Conservation (phyloP, 768 basidiomycete species). For the Suillus tomentosus region DNA sequence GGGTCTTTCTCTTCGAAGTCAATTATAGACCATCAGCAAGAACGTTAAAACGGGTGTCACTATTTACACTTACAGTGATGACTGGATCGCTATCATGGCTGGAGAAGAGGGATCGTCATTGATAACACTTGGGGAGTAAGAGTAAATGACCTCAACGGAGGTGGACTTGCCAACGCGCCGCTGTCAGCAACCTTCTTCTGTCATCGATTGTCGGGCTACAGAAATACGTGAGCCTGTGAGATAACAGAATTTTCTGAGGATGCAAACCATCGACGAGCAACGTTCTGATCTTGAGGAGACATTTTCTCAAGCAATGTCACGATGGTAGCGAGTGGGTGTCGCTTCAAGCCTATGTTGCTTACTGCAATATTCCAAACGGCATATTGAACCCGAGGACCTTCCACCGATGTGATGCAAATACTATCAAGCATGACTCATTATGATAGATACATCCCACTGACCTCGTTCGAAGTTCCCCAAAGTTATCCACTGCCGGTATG, state of each 20-base stretch:
- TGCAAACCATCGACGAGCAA: slow-evolving; percentile 71
- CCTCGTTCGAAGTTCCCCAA: slow-evolving; percentile 67
- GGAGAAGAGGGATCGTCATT: slow-evolving; percentile 41
- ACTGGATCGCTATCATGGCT: slow-evolving; percentile 44
- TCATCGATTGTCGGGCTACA: too few relatives aligned
- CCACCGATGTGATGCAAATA: slow-evolving; percentile 70
- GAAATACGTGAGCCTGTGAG: too few relatives aligned
- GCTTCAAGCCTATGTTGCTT: slow-evolving; percentile 65
- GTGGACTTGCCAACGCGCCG: too few relatives aligned
- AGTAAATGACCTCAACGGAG: too few relatives aligned
- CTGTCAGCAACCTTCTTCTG: too few relatives aligned
- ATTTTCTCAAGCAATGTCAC: slow-evolving; percentile 57
- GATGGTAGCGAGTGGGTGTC: slow-evolving; percentile 69
- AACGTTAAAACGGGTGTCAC: neutral
- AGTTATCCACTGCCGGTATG: slow-evolving; percentile 69
- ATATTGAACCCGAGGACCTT: slow-evolving; percentile 74
- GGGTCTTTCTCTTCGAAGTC: slow-evolving; percentile 38
- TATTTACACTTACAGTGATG: slow-evolving; percentile 37
- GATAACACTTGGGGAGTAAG: too few relatives aligned
- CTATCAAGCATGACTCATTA: slow-evolving; percentile 42
- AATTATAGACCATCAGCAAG: slow-evolving; percentile 19
- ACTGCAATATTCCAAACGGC: slow-evolving; percentile 51
- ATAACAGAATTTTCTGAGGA: too few relatives aligned
- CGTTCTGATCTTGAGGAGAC: slow-evolving; percentile 53
- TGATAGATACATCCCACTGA: slow-evolving; percentile 31